Percentiles rank a stretch among this genome's conserved stretches.
Conservation (phyloP, 345 rosid species). For the Theobroma cacao region DNA sequence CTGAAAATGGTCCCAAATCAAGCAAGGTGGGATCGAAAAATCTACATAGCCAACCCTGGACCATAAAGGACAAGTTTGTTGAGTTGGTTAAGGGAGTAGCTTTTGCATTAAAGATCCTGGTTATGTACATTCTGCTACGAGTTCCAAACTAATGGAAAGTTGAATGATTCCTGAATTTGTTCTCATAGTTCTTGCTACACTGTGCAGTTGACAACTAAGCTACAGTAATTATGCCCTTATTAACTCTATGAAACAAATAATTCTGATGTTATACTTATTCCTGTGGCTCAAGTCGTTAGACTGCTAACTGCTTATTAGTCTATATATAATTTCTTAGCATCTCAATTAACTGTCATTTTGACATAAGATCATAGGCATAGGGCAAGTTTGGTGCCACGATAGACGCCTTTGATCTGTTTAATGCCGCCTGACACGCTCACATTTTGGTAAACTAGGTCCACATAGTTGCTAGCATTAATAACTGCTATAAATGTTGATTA, state of each 20-base stretch:
- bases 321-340: not conserved
- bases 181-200: conserved; percentile 4
- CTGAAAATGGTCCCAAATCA: conserved; percentile 3
- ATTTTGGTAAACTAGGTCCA: not conserved
- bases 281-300: conserved; percentile 5
- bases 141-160: not conserved
- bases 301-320: not conserved
- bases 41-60: not conserved
- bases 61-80: conserved; percentile 8
- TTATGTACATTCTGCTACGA: conserved; percentile 1
- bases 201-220: not conserved
- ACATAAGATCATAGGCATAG: not conserved
- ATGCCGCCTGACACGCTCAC: not conserved
- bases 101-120: conserved; percentile 14
- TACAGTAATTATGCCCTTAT: not conserved
- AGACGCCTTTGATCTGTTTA: not conserved
- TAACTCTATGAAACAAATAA: not conserved
- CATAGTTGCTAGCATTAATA: not conserved
- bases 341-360: conserved; percentile 5
- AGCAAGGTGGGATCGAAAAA: not conserved
- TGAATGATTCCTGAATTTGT: not conserved
- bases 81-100: conserved; percentile 22
- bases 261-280: not conserved
- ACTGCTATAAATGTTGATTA: conserved; percentile 17
- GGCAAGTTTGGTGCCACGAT: not conserved